Conservation (phyloP, 2,329 filamentous ascomycete genomes). For the Hypocrella siamensis region DNA sequence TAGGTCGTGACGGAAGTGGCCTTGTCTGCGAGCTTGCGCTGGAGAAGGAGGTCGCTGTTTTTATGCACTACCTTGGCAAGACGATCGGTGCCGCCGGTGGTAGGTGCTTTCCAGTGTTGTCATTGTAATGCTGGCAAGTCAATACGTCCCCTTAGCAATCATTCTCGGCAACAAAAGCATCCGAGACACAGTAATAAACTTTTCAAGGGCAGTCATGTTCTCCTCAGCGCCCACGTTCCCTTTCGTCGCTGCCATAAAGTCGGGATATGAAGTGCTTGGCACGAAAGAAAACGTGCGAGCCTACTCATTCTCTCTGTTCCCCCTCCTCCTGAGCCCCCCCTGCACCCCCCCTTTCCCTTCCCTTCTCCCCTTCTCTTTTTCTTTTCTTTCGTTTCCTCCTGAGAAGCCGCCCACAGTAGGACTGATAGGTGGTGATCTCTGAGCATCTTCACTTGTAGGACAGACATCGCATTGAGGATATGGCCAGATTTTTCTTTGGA, state of each 20-base stretch:
- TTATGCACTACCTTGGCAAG: conserved; percentile 37
- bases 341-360: no score
- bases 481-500: no score
- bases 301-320: no score
- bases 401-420: no score
- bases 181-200: conserved; percentile 8
- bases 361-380: no score
- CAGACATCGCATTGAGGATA: no score
- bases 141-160: conserved; percentile 4
- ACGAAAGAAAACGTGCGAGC: not conserved
- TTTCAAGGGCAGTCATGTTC: conserved; percentile 7
- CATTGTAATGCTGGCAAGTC: not conserved
- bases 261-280: conserved; percentile 6
- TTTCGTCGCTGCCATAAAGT: conserved; percentile 7
- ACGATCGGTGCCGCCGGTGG: conserved; percentile 25
- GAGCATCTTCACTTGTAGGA: no score
- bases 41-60: conserved; percentile 30
- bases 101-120: conserved; percentile 1
- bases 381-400: no score
- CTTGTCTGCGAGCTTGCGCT: conserved; percentile 32
- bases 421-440: no score
- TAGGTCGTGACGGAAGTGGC: conserved; percentile 31
- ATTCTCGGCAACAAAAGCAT: conserved; percentile 8
- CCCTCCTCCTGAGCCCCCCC: no score
- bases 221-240: conserved; percentile 8